These are phyloP conservation scores for Aureobasidium subglaciale DNA, from an alignment of 2,329 filamentous ascomycete genomes.

Conservation along the genomic window DNA sequence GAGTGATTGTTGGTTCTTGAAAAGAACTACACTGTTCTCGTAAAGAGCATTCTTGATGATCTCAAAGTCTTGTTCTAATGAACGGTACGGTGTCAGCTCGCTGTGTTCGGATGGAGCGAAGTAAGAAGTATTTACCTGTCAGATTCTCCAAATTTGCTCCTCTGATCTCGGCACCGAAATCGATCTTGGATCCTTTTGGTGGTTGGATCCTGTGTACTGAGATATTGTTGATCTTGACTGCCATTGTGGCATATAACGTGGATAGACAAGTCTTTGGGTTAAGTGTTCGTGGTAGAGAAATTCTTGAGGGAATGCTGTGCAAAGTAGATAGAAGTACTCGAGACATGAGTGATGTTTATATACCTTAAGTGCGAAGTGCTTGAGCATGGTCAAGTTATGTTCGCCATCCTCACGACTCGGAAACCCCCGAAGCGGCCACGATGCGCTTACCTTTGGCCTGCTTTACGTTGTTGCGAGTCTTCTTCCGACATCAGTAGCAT, in stretches of 20 bases:
- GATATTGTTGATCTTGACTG: constrained; percentile 20
- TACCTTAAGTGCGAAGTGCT: background rate
- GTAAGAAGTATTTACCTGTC: constrained; percentile 4
- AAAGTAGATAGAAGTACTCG: background rate
- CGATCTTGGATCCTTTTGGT: constrained; percentile 19
- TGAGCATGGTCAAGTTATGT: background rate
- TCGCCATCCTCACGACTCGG: background rate
- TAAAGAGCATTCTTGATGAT: constrained; percentile 60
- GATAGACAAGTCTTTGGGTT: background rate
- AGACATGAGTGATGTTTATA: background rate
- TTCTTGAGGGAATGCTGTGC: background rate
- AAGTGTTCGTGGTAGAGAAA: background rate
- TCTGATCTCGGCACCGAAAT: constrained; percentile 25
- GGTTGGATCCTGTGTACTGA: constrained; percentile 21
- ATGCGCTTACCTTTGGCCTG: background rate
- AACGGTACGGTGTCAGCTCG: background rate
- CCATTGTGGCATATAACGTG: constrained; percentile 11
- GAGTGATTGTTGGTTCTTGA: constrained; percentile 59
- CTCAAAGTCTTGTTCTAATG: constrained; percentile 55
- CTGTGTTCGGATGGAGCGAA: background rate
- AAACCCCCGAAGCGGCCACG: background rate
- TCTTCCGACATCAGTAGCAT: background rate
- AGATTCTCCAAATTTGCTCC: constrained; percentile 26
- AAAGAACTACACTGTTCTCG: constrained; percentile 60
- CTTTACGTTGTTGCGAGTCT: background rate